A percentile compares a stretch with the other conserved stretches of the same genome.
Conservation (phyloP, 1,139 yeast species). For the Suhomyces yuchorum region DNA sequence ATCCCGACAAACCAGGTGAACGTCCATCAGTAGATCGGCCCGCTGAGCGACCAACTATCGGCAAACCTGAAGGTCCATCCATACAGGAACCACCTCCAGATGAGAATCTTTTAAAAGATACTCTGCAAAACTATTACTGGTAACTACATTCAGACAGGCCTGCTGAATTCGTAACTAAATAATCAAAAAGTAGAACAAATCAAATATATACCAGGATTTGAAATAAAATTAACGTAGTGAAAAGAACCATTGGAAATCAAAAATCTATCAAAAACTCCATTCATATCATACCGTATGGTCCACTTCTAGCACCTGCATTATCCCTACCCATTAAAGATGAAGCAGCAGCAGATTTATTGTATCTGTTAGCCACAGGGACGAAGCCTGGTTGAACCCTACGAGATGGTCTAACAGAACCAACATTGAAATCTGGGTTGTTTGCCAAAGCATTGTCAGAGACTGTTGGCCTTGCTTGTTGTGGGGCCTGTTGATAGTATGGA, state of each 20-base stretch:
- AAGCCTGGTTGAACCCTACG: constrained; percentile 17
- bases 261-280: constrained; percentile 3
- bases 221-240: constrained; percentile 3
- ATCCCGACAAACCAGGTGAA: background rate
- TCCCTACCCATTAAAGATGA: constrained; percentile 22
- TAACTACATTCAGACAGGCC: constrained; percentile 10
- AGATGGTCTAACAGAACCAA: constrained; percentile 10
- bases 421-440: constrained; percentile 53
- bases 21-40: background rate
- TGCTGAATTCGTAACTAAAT: constrained; percentile 7
- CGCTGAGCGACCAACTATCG: background rate
- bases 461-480: constrained; percentile 24
- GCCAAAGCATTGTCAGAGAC: constrained; percentile 52
- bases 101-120: background rate
- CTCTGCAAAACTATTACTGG: background rate
- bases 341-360: constrained; percentile 15
- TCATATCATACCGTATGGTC: constrained; percentile 16
- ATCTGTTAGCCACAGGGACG: constrained; percentile 16
- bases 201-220: constrained; percentile 4
- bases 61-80: background rate
- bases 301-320: constrained; percentile 8
- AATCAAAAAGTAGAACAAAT: constrained; percentile 4
- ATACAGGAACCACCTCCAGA: background rate
- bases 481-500: constrained; percentile 15
- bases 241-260: background rate